Evolutionary conservation across 1,139 yeast species (phyloP).

Genomic region (Geotrichum aggregatum): DNA sequence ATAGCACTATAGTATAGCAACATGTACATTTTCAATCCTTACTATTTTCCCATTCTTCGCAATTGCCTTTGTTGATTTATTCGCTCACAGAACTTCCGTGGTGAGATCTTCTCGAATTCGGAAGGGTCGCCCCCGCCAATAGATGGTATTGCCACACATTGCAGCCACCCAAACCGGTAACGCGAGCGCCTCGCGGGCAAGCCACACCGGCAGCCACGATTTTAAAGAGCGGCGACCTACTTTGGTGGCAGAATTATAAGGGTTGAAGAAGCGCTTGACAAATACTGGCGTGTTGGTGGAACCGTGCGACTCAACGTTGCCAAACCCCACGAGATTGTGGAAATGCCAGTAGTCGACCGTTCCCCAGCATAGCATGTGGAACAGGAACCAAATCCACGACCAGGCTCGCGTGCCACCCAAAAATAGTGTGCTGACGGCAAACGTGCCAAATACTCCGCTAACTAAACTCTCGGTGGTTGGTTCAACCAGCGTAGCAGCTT

Average conservation of each 20-base stretch:
- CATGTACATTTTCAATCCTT: too few species aligned
- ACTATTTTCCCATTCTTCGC: too few species aligned
- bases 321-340: constrained; percentile 42
- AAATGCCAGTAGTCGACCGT: constrained; percentile 59
- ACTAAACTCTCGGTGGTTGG: constrained; percentile 80
- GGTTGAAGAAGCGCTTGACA: constrained; percentile 31
- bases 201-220: constrained; percentile 55
- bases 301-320: constrained; percentile 33
- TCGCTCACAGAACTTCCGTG: constrained; percentile 56
- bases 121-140: constrained; percentile 81
- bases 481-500: constrained; percentile 76
- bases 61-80: too few species aligned
- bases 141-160: constrained; percentile 70
- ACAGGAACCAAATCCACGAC: constrained; percentile 41
- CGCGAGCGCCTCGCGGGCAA: constrained; percentile 66
- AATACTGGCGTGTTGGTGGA: constrained; percentile 32
- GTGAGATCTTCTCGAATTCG: constrained; percentile 67
- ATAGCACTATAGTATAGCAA: too few species aligned
- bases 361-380: constrained; percentile 64
- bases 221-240: constrained; percentile 21
- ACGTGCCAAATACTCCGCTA: constrained; percentile 60
- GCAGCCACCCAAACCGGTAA: constrained; percentile 82
- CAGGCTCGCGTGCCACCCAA: constrained; percentile 29
- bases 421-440: constrained; percentile 52
- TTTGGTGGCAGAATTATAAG: constrained; percentile 17